Evolutionary conservation across 2,329 filamentous ascomycete species (phyloP).

Genomic region (Arthrobotrys entomopaga): DNA sequence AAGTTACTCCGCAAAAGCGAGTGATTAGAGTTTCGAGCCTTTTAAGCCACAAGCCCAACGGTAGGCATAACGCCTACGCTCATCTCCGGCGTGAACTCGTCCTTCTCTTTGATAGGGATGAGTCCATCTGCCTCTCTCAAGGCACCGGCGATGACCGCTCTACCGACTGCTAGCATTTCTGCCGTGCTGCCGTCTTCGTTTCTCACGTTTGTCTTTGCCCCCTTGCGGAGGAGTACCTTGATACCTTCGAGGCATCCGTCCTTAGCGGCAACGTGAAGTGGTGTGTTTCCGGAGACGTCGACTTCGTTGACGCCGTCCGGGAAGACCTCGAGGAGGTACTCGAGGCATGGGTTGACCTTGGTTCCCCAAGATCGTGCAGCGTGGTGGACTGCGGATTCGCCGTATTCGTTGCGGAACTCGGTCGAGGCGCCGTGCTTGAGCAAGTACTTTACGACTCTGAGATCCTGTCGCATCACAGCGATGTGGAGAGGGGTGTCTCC

Average conservation of each 20-base stretch:
- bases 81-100: constrained; percentile 51
- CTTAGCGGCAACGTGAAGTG: constrained; percentile 52
- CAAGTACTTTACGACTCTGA: constrained; percentile 51
- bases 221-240: constrained; percentile 45
- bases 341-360: constrained; percentile 53
- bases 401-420: constrained; percentile 48
- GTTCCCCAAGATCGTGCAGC: constrained; percentile 50
- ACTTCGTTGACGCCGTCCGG: constrained; percentile 52
- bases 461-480: constrained; percentile 51
- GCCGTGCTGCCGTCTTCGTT: constrained; percentile 46
- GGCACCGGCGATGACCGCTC: constrained; percentile 30
- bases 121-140: constrained; percentile 38
- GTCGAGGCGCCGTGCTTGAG: constrained; percentile 47
- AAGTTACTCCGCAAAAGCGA: constrained; percentile 31
- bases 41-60: constrained; percentile 32
- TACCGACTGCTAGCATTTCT: constrained; percentile 46
- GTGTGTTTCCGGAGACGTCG: constrained; percentile 46
- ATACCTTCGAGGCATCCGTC: constrained; percentile 49
- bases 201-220: constrained; percentile 33
- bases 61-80: constrained; percentile 50
- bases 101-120: constrained; percentile 48
- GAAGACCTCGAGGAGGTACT: constrained; percentile 53
- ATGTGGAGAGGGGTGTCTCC: constrained; percentile 51
- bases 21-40: not conserved
- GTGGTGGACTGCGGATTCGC: constrained; percentile 51